phyloP scores from a whole-genome alignment of 176 grass and related monocot species.

The Aegilops longissima region DNA sequence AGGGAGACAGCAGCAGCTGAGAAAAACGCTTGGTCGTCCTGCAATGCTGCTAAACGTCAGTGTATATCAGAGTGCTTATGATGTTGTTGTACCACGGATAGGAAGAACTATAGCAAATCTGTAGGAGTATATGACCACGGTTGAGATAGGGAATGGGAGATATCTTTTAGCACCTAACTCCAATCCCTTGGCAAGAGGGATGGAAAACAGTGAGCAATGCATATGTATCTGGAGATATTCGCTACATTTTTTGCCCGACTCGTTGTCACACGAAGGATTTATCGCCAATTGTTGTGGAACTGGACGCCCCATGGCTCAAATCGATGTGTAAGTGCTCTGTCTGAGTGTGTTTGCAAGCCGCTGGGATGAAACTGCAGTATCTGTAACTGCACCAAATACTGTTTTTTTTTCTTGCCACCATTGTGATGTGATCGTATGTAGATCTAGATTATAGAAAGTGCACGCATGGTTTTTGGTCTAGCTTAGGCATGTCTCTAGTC shows the following conservation, averaged over 20 bases:
- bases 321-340: not conserved
- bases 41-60: not conserved
- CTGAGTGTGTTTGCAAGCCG: not conserved
- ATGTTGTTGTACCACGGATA: slow-evolving; percentile 33
- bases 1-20: slow-evolving; percentile 36
- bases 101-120: slow-evolving; percentile 12
- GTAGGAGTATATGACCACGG: not conserved
- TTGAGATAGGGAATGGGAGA: not conserved
- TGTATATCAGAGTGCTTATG: not conserved
- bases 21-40: not conserved
- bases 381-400: not conserved
- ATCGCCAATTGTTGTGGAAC: not conserved
- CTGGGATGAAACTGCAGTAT: not conserved
- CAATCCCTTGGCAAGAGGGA: not conserved
- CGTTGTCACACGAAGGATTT: not conserved
- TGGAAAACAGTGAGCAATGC: not conserved
- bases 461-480: not conserved
- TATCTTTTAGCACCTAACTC: not conserved
- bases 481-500: not conserved
- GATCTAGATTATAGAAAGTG: not conserved
- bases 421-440: not conserved
- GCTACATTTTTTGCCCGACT: slow-evolving; percentile 21
- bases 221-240: not conserved
- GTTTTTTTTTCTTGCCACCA: not conserved
- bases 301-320: not conserved